phyloP scores from a whole-genome alignment of 495 filamentous ascomycete genomes.

The Geopyxis carbonaria region DNA sequence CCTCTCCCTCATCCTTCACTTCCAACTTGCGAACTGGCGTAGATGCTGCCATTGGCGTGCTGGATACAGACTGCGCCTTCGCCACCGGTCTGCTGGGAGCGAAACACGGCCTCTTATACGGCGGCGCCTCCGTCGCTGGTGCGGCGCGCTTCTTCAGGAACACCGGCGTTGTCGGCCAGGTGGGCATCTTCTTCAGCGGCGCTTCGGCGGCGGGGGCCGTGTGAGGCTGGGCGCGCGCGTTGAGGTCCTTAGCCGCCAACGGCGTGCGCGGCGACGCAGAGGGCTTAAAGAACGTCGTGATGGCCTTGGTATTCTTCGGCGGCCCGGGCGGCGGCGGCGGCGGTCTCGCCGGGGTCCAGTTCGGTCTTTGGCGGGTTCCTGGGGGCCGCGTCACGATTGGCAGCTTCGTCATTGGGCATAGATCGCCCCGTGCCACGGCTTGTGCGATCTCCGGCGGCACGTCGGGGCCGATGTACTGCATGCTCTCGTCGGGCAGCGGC shows the following conservation, averaged over 20 bases:
- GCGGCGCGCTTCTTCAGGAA: not conserved
- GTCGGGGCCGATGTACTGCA: slow-evolving; percentile 58
- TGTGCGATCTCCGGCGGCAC: slow-evolving; percentile 46
- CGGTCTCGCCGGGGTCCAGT: slow-evolving; percentile 14
- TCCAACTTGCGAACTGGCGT: too few species aligned
- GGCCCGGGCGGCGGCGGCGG: slow-evolving; percentile 8
- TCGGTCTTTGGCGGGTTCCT: slow-evolving; percentile 29
- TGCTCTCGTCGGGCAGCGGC: slow-evolving; percentile 39
- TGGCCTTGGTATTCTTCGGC: slow-evolving; percentile 5
- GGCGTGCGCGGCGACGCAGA: slow-evolving; percentile 6
- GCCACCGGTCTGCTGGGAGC: too few species aligned
- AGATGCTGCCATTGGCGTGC: too few species aligned
- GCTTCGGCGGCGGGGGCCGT: too few species aligned
- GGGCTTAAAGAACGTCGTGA: slow-evolving; percentile 7
- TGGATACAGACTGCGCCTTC: too few species aligned
- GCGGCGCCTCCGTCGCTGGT: too few species aligned
- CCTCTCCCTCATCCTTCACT: too few species aligned
- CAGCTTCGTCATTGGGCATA: slow-evolving; percentile 73
- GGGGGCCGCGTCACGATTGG: slow-evolving; percentile 29
- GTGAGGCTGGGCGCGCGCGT: too few species aligned
- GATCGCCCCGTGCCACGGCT: slow-evolving; percentile 63
- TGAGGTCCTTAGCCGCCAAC: slow-evolving; percentile 3
- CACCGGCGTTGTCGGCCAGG: not conserved
- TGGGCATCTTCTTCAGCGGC: not conserved
- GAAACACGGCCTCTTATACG: too few species aligned